phyloP scores from a whole-genome alignment of 148 eudicot species.

The Cornus controversa region DNA sequence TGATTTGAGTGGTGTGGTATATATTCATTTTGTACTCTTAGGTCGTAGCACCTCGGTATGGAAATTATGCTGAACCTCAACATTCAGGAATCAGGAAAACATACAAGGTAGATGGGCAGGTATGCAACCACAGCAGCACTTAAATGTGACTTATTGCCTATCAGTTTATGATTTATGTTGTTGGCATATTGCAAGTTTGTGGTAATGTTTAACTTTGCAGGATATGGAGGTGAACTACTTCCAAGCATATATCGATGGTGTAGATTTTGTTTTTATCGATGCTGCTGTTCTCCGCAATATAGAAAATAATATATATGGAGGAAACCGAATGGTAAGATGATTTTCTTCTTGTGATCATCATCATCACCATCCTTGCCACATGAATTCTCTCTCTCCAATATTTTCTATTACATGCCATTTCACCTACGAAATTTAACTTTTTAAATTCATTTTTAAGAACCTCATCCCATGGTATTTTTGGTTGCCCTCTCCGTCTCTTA shows the following conservation, averaged over 20 bases:
- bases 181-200: neutral
- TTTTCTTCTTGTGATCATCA: slow-evolving; percentile 14
- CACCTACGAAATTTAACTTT: too few species aligned
- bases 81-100: slow-evolving; percentile 66
- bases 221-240: slow-evolving; percentile 86
- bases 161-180: neutral
- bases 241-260: slow-evolving; percentile 87
- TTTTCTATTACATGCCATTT: too few species aligned
- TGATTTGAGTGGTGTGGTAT: neutral
- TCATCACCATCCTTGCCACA: too few species aligned
- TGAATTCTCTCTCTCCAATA: too few species aligned
- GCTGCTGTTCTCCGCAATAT: slow-evolving; percentile 60
- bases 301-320: slow-evolving; percentile 77
- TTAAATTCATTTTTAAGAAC: too few species aligned
- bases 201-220: slow-evolving; percentile 36
- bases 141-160: neutral
- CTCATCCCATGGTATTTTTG: too few species aligned
- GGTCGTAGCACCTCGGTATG: slow-evolving; percentile 91
- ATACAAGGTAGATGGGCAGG: slow-evolving; percentile 89
- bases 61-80: slow-evolving; percentile 69
- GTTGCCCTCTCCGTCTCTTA: too few species aligned
- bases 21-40: slow-evolving; percentile 17
- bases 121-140: slow-evolving; percentile 22
- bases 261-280: slow-evolving; percentile 89
- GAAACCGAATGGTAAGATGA: slow-evolving; percentile 65